Conservation (phyloP, 805 yeast genomes). For the Sugiyamaella chiloensis region DNA sequence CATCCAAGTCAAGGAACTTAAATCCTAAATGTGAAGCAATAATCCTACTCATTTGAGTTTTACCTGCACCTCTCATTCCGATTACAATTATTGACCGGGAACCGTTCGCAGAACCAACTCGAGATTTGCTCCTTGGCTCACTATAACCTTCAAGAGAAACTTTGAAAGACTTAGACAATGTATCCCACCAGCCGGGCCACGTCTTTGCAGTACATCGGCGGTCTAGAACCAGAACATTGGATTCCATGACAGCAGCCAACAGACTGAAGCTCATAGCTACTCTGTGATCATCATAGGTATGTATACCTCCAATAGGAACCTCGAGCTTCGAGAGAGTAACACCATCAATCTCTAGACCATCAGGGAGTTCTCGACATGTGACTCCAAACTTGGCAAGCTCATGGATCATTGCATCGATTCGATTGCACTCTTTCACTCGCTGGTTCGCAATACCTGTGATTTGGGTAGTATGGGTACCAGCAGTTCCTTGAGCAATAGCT, state of each 20-base stretch:
- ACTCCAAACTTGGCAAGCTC: slow-evolving; percentile 92
- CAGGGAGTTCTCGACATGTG: slow-evolving; percentile 75
- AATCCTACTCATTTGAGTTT: slow-evolving; percentile 80
- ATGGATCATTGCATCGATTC: slow-evolving; percentile 91
- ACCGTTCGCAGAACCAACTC: slow-evolving; percentile 27
- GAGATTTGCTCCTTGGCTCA: slow-evolving; percentile 11
- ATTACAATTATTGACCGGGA: slow-evolving; percentile 68
- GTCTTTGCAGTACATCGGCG: slow-evolving; percentile 94
- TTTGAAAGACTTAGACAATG: slow-evolving; percentile 64
- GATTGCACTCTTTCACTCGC: slow-evolving; percentile 94
- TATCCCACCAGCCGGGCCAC: slow-evolving; percentile 99
- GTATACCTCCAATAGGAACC: slow-evolving; percentile 62
- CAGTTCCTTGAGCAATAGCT: slow-evolving; percentile 68
- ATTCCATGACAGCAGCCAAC: slow-evolving; percentile 65
- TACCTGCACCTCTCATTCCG: slow-evolving; percentile 99
- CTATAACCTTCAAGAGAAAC: slow-evolving; percentile 63
- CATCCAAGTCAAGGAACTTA: slow-evolving; percentile 71
- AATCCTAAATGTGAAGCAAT: slow-evolving; percentile 62
- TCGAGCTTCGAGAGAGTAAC: slow-evolving; percentile 42
- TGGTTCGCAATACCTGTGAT: slow-evolving; percentile 97
- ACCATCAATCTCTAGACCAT: slow-evolving; percentile 88
- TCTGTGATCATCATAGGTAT: slow-evolving; percentile 91
- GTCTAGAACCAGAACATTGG: slow-evolving; percentile 72
- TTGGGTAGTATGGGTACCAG: slow-evolving; percentile 51
- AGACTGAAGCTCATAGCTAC: slow-evolving; percentile 97